Base-by-base conservation (phyloP, 345 rosid species). In the Citrus sp. region DNA sequence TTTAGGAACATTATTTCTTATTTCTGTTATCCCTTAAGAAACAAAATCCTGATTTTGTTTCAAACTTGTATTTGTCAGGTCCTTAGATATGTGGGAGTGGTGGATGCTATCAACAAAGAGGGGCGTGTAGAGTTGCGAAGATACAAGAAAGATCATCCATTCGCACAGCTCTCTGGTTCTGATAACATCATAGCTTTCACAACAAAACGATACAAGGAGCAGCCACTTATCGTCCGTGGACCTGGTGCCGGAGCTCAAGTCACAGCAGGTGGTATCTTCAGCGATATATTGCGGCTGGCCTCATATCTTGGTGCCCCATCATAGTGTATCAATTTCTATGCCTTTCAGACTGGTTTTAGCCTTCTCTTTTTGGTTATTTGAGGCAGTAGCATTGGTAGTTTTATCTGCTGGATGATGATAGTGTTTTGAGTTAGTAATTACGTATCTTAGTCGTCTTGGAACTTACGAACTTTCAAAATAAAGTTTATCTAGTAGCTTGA, bases 241-340 rank as follows among this genome's bases (percentile, higher is more conserved):
- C 99, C 98, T 4, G 98, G 99, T 30, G 98, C 99, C 7, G 98
- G 99, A 51, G 99, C 98, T 35, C 92, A 97, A 85, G 99, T 94
- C 76, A 97, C 99, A 0, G 99, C 98, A 1, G 98, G 98, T 55
- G 99, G 99, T 65, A 86, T 97, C 74, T 97, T 97, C 92, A 90
- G 94, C 38, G 98, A 94, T 82, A 87, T 97, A 28, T 68, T 94
- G 79, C 92, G 92, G 61, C 93, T 97, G 1, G 98, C 99, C 61
- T 94, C 94, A 0, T 97, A 97, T 78, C 97, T 97, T 0, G 98
- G 98, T 9, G 98, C 99, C 68, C 99, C 99, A 58, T 97, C 99
- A 64, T 94, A 88, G 70, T 61, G 55, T 27, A 32, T 25, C 7
- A 30, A 58, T 73, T 4, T 49, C 25, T 30, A 4, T 16, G 13